These are phyloP conservation scores for Talaromyces sp. DNA, from an alignment of 2,329 filamentous ascomycete species.

Conservation along the genomic window DNA sequence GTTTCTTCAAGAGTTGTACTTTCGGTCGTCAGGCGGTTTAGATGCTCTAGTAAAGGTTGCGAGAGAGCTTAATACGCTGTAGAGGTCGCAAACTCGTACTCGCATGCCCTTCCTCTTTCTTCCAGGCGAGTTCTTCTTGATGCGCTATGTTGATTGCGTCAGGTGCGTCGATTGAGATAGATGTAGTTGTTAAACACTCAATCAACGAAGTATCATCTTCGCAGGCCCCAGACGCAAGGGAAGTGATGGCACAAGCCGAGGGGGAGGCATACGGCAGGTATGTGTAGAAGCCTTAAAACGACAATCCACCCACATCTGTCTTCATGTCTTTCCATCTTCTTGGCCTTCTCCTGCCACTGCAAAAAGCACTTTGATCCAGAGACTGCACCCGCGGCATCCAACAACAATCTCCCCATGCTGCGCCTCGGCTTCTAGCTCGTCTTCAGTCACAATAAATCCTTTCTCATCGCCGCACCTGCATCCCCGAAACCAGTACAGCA, in stretches of 20 bases:
- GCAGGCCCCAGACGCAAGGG: too few relatives aligned
- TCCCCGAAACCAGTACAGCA: conserved; percentile 43
- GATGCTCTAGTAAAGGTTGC: background rate
- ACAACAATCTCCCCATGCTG: conserved; percentile 53
- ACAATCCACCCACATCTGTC: background rate
- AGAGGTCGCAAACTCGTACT: background rate
- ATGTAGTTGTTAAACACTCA: too few relatives aligned
- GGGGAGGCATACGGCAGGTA: too few relatives aligned
- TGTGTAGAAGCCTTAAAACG: background rate
- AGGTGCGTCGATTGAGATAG: too few relatives aligned
- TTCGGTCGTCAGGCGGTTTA: background rate
- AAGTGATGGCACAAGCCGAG: too few relatives aligned
- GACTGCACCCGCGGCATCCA: conserved; percentile 58
- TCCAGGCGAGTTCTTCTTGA: background rate
- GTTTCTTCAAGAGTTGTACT: background rate
- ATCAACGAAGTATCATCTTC: too few relatives aligned
- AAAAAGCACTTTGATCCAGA: conserved; percentile 59
- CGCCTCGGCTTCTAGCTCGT: conserved; percentile 47
- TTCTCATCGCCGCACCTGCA: conserved; percentile 56
- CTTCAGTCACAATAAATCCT: conserved; percentile 52
- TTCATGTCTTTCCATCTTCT: background rate
- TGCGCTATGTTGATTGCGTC: too few relatives aligned
- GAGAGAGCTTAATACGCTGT: background rate
- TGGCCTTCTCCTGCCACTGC: conserved; percentile 38
- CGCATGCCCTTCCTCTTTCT: conserved; percentile 1